These are phyloP conservation scores for Orobanche coerulescens DNA, from an alignment of 257 asterid genomes.

Conservation along the genomic window DNA sequence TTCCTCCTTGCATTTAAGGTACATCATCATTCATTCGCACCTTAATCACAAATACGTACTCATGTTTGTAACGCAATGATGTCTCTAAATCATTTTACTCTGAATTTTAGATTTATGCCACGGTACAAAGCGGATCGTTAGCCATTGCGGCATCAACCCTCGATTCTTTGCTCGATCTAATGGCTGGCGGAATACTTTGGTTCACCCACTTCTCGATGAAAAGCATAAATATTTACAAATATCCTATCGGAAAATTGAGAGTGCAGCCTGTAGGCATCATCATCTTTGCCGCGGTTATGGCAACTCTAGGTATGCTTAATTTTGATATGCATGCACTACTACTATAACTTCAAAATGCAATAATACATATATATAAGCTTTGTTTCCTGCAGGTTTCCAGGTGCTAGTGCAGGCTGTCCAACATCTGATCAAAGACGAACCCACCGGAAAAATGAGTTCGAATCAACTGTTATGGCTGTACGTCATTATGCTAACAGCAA, in stretches of 20 bases:
- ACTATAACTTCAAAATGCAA: too few relatives aligned
- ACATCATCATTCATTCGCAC: background rate
- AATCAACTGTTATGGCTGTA: constrained; percentile 46
- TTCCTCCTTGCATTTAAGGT: constrained; percentile 64
- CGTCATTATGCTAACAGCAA: constrained; percentile 55
- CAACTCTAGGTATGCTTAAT: constrained; percentile 56
- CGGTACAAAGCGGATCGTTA: constrained; percentile 52
- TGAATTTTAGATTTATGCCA: constrained; percentile 43
- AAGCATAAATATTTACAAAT: constrained; percentile 56
- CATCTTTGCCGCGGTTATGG: constrained; percentile 68
- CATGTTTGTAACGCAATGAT: too few relatives aligned
- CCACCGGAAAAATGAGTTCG: constrained; percentile 31
- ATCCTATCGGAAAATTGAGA: constrained; percentile 64
- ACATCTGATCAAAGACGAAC: constrained; percentile 30
- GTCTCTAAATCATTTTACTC: background rate
- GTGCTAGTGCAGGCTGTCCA: constrained; percentile 45
- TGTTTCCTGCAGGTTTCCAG: constrained; percentile 42
- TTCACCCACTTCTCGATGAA: constrained; percentile 69
- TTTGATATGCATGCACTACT: too few relatives aligned
- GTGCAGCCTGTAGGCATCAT: constrained; percentile 71
- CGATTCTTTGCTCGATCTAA: constrained; percentile 64
- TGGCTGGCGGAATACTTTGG: constrained; percentile 72
- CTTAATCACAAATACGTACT: too few relatives aligned
- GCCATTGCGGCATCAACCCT: constrained; percentile 71
- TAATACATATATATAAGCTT: too few relatives aligned